These are phyloP conservation scores for Tricholoma saponaceum DNA, from an alignment of 768 basidiomycete species.

Conservation along the genomic window DNA sequence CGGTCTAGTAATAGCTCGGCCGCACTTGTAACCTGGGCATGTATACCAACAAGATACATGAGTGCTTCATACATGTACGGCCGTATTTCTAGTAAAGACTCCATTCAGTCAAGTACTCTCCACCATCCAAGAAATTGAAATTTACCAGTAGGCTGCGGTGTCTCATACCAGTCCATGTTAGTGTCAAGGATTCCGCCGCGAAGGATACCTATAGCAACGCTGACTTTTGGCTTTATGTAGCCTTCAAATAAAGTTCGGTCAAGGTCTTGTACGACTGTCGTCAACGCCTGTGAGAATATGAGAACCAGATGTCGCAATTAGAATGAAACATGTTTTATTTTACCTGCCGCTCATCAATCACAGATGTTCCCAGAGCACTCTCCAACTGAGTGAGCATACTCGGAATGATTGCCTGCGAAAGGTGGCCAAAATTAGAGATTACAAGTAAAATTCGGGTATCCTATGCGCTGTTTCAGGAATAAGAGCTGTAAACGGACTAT, in stretches of 20 bases:
- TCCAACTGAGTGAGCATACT: conserved; percentile 80
- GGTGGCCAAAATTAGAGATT: conserved; percentile 80
- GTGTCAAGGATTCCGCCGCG: conserved; percentile 75
- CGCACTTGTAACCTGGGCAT: conserved; percentile 82
- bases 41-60: conserved; percentile 85
- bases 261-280: conserved; percentile 75
- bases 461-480: conserved; percentile 34
- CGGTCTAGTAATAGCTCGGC: conserved; percentile 80
- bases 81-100: conserved; percentile 67
- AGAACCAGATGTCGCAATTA: conserved; percentile 9
- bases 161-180: conserved; percentile 92
- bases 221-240: conserved; percentile 80
- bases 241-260: conserved; percentile 89
- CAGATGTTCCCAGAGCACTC: conserved; percentile 64
- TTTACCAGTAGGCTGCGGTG: conserved; percentile 81
- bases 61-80: conserved; percentile 90
- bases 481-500: conserved; percentile 2
- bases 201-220: conserved; percentile 60
- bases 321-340: not conserved
- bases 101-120: not conserved
- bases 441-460: conserved; percentile 85
- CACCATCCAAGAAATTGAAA: not conserved
- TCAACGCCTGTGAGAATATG: conserved; percentile 48
- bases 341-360: conserved; percentile 72
- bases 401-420: conserved; percentile 69